Evolutionary conservation across 2,329 filamentous ascomycete genomes (phyloP).

Genomic region (Passalora sequoiae): DNA sequence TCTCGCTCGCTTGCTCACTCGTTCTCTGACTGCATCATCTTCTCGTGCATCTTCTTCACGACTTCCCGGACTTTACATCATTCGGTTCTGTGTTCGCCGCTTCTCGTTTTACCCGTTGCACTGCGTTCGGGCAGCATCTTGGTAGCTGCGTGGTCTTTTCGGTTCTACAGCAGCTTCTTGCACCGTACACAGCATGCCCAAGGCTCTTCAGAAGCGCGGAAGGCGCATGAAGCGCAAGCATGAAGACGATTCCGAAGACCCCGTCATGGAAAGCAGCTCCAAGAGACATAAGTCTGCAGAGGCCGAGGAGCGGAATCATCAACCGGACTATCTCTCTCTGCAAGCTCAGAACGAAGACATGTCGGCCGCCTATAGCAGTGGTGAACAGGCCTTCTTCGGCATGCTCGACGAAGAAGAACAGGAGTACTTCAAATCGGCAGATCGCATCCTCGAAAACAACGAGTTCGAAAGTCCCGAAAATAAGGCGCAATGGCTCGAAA

Average conservation of each 20-base stretch:
- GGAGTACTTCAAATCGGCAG: slow-evolving; percentile 87
- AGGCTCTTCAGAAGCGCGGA: slow-evolving; percentile 55
- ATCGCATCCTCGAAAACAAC: slow-evolving; percentile 79
- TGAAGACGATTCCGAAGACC: slow-evolving; percentile 40
- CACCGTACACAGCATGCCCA: slow-evolving; percentile 46
- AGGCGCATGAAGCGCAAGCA: slow-evolving; percentile 52
- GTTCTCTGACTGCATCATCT: too few species aligned
- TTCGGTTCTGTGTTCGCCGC: neutral
- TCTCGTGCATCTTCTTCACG: too few species aligned
- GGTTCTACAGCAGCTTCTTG: slow-evolving; percentile 1
- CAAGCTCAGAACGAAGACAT: slow-evolving; percentile 24
- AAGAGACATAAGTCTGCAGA: slow-evolving; percentile 39
- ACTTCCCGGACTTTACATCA: neutral
- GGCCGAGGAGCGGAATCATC: slow-evolving; percentile 20
- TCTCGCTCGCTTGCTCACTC: too few species aligned
- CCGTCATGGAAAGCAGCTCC: slow-evolving; percentile 33
- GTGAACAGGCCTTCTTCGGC: slow-evolving; percentile 78
- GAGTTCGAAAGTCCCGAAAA: slow-evolving; percentile 71
- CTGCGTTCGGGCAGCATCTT: neutral
- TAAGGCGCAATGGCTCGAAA: slow-evolving; percentile 56
- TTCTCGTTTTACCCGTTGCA: neutral
- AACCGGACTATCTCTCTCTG: slow-evolving; percentile 15
- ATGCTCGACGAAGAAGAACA: slow-evolving; percentile 90
- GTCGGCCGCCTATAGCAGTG: slow-evolving; percentile 30
- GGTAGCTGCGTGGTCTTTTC: slow-evolving; percentile 11